Evolutionary conservation across 2,329 filamentous ascomycete species (phyloP).

Genomic region (Talaromyces islandicus): DNA sequence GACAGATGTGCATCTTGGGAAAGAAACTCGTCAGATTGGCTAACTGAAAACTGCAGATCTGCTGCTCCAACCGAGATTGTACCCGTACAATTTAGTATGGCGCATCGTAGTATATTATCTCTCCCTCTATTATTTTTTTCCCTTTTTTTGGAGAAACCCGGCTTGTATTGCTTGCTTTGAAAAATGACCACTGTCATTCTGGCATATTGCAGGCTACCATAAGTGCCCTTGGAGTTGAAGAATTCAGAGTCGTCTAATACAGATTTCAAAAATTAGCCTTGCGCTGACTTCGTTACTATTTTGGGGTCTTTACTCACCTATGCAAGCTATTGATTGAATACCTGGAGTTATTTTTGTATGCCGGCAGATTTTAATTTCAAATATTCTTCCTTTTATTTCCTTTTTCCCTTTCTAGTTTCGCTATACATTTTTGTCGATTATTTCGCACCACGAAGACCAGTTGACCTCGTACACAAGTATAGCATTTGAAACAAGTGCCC

Average conservation of each 20-base stretch:
- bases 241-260: conserved; percentile 3
- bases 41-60: no score
- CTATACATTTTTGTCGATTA: not conserved
- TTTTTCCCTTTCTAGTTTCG: not conserved
- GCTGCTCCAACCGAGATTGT: no score
- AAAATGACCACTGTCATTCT: conserved; percentile 3
- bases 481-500: not conserved
- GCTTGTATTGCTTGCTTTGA: no score
- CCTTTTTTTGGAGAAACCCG: no score
- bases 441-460: not conserved
- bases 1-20: no score
- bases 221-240: not conserved
- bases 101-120: no score
- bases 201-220: not conserved
- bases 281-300: not conserved
- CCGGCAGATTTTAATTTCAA: not conserved
- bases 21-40: no score
- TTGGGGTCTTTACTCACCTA: conserved; percentile 6
- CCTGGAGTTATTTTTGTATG: not conserved
- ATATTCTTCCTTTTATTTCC: not conserved
- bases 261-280: not conserved
- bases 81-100: no score
- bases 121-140: no score
- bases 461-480: no score
- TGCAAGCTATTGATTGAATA: not conserved